A percentile compares a stretch with the other conserved stretches of the same genome.
phyloP scores from a whole-genome alignment of 495 filamentous ascomycete genomes.

The Daldinia concentrica region DNA sequence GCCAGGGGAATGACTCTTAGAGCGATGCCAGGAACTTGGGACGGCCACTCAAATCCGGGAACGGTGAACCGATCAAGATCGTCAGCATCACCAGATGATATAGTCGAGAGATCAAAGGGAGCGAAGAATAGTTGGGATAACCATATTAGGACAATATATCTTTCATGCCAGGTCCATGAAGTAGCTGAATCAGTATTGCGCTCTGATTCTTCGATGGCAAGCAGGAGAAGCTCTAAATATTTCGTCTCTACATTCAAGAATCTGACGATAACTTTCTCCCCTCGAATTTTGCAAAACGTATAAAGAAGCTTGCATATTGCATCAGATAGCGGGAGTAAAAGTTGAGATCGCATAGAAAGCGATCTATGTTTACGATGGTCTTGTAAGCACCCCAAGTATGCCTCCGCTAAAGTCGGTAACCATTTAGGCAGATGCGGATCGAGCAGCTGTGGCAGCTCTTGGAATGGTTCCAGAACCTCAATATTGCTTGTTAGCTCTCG shows the following conservation, averaged over 20 bases:
- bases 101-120: conserved; percentile 87
- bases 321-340: conserved; percentile 67
- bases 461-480: conserved; percentile 84
- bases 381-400: conserved; percentile 75
- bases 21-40: conserved; percentile 72
- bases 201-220: conserved; percentile 66
- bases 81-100: conserved; percentile 69
- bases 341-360: conserved; percentile 48
- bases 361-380: conserved; percentile 46
- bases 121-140: conserved; percentile 91
- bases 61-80: conserved; percentile 47
- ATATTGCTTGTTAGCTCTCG: conserved; percentile 27
- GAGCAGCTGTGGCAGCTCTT: conserved; percentile 95
- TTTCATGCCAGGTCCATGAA: conserved; percentile 80
- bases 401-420: conserved; percentile 74
- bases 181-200: conserved; percentile 30
- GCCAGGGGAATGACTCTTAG: conserved; percentile 75
- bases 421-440: conserved; percentile 83
- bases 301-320: conserved; percentile 84
- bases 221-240: conserved; percentile 79
- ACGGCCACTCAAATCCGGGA: conserved; percentile 57
- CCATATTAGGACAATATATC: conserved; percentile 90
- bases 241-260: conserved; percentile 90
- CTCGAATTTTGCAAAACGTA: conserved; percentile 92
- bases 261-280: conserved; percentile 87